phyloP scores from a whole-genome alignment of 2,329 filamentous ascomycete species.

The Pestalotiopsis sp. region DNA sequence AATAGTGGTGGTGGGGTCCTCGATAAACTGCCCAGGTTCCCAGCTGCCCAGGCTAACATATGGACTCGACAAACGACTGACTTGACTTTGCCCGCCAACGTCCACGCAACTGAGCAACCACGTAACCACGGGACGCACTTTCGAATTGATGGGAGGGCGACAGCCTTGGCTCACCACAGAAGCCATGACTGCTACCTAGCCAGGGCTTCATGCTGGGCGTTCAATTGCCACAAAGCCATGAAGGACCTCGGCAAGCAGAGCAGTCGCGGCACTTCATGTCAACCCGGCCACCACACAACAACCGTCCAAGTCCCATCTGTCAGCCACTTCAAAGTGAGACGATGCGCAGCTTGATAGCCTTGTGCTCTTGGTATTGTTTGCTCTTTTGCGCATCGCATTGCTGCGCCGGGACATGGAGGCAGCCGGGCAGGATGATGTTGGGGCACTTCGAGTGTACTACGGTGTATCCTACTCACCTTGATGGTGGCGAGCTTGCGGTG shows the following conservation, averaged over 20 bases:
- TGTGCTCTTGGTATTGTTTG: not conserved
- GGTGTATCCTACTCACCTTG: constrained; percentile 43
- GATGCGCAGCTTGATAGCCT: not conserved
- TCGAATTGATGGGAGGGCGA: not conserved
- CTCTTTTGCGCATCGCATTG: not conserved
- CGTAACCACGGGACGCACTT: not conserved
- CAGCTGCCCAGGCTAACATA: not conserved
- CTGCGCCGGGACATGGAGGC: not conserved
- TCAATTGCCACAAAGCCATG: not conserved
- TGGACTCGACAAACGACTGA: not conserved
- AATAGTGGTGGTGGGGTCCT: not conserved
- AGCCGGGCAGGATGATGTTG: not conserved
- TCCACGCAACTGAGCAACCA: not conserved
- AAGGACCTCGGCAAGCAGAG: not conserved
- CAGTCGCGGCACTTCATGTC: not conserved
- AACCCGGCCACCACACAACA: not conserved
- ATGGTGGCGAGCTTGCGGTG: constrained; percentile 42
- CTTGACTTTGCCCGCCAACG: not conserved
- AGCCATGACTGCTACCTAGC: not conserved
- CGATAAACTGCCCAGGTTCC: not conserved
- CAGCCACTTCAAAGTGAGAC: not conserved
- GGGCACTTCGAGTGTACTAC: not conserved
- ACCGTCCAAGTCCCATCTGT: not conserved
- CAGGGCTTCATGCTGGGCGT: not conserved
- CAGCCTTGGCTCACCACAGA: not conserved